Evolutionary conservation across 306 rosid genomes (phyloP), one percentile per base, ranked within the genome.

Genomic region (Vicia villosa): DNA sequence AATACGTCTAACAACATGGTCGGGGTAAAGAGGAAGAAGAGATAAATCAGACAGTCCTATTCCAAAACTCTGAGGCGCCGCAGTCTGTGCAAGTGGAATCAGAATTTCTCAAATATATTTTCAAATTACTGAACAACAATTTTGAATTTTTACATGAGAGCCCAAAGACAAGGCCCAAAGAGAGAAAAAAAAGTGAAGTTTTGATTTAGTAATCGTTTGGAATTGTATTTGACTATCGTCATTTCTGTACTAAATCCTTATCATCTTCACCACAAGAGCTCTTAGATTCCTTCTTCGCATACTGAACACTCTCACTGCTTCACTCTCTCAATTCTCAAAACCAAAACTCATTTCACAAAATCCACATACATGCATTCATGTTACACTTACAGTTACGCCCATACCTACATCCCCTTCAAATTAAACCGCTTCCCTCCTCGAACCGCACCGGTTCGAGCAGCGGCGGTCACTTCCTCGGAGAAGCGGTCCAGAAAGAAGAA

Each of bases 401-500:
- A 30, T 70, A 10, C 73, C 64, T 36, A 66, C 30, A 5, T 55
- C 22, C 73, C 80, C 4, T 85, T 85, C 77, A 68, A 75, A 57
- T 13, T 74, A 15, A 76, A 78, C 80, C 61, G 70, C 24, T 42
- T 68, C 7, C 22, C 72, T 54, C 74, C 82, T 49, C 76, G 74
- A 66, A 62, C 69, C 64, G 49, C 63, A 16, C 21, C 74, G 42
- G 76, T 86, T 68, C 82, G 86, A 45, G 81, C 89, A 17, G 82
- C 89, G 15, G 82, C 91, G 6, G 83, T 84, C 61, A 76, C 91
- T 6, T 52, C 86, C 16, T 84, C 90, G 0, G 94, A 80, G 41
- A 90, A 84, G 83, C 89, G 97, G 14, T 34, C 79, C 40, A 77
- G 92, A 55, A 83, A 66, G 86, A 87, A 83, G 85, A 79, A 81